Percentiles rank a stretch among this genome's conserved stretches.
These are phyloP conservation scores for Dunaliella sp. DNA, from an alignment of 139 green algal species.

Conservation along the genomic window DNA sequence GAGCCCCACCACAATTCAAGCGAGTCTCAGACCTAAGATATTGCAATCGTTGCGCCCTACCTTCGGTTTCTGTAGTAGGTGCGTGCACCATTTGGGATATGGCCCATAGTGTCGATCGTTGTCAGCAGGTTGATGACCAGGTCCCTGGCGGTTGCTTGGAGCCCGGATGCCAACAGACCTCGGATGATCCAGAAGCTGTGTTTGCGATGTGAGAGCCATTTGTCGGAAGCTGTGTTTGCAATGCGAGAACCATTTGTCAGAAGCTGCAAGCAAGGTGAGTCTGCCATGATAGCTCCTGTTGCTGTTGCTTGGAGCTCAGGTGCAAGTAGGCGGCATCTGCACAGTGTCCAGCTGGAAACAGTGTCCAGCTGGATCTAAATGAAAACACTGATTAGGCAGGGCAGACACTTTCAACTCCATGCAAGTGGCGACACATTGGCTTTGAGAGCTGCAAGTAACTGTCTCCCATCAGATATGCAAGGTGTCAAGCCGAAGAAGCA, in stretches of 20 bases:
- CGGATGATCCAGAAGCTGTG: constrained; percentile 73
- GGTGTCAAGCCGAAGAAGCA: too few species aligned
- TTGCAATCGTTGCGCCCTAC: too few species aligned
- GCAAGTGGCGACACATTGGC: too few species aligned
- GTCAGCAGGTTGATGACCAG: constrained; percentile 75
- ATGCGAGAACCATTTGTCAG: too few species aligned
- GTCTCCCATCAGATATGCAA: too few species aligned
- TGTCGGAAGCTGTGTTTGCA: not conserved
- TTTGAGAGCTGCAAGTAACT: too few species aligned
- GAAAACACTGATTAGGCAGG: too few species aligned
- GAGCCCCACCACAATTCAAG: too few species aligned
- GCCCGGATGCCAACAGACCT: constrained; percentile 77
- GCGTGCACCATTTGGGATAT: constrained; percentile 87
- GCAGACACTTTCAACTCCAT: too few species aligned
- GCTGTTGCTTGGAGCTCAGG: not conserved
- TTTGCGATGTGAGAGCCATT: not conserved
- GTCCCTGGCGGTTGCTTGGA: constrained; percentile 56
- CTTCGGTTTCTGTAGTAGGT: constrained; percentile 93
- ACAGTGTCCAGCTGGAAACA: not conserved
- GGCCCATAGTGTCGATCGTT: constrained; percentile 64
- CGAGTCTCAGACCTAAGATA: too few species aligned
- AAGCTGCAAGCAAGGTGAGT: not conserved
- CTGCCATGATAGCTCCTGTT: not conserved
- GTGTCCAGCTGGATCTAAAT: not conserved
- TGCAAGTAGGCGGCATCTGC: not conserved